A percentile compares a stretch with the other conserved stretches of the same genome.
Conservation (phyloP, 78 protist genomes). For the Cyanophora paradoxa region DNA sequence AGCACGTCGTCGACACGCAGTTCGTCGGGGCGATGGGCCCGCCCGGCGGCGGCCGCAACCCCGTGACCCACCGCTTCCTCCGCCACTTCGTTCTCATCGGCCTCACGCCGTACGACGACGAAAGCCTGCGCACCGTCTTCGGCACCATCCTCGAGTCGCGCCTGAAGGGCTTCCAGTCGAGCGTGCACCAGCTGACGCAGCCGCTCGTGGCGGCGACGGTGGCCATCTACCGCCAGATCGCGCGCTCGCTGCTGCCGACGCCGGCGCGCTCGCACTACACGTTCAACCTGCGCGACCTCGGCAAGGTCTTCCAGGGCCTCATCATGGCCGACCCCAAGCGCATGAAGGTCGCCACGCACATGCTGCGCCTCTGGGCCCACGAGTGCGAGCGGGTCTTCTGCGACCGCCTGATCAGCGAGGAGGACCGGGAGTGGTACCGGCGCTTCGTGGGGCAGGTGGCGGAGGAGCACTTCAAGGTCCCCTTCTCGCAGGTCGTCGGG, state of each 20-base stretch:
- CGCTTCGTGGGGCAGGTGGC: not conserved
- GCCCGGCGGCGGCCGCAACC: constrained; percentile 80
- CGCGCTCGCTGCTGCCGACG: constrained; percentile 67
- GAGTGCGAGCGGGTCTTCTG: constrained; percentile 45
- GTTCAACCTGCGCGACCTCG: constrained; percentile 87
- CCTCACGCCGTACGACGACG: constrained; percentile 54
- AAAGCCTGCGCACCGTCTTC: constrained; percentile 47
- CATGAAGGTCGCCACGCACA: not conserved
- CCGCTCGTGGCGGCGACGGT: constrained; percentile 7
- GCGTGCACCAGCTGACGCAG: not conserved
- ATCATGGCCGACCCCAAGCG: constrained; percentile 16
- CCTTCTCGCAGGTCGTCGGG: constrained; percentile 1
- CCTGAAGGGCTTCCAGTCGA: constrained; percentile 1
- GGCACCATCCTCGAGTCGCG: constrained; percentile 48
- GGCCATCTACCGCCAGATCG: not conserved
- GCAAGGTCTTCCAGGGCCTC: constrained; percentile 70
- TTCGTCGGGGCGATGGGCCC: constrained; percentile 71
- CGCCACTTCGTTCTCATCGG: constrained; percentile 64
- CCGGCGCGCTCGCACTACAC: constrained; percentile 86
- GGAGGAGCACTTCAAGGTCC: not conserved
- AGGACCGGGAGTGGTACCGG: constrained; percentile 58
- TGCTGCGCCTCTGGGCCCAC: constrained; percentile 51
- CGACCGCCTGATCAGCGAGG: constrained; percentile 79
- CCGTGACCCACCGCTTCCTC: constrained; percentile 55
- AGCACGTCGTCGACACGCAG: constrained; percentile 7